Evolutionary conservation across 306 rosid genomes (phyloP).

Genomic region (Trichosanthes truncata): DNA sequence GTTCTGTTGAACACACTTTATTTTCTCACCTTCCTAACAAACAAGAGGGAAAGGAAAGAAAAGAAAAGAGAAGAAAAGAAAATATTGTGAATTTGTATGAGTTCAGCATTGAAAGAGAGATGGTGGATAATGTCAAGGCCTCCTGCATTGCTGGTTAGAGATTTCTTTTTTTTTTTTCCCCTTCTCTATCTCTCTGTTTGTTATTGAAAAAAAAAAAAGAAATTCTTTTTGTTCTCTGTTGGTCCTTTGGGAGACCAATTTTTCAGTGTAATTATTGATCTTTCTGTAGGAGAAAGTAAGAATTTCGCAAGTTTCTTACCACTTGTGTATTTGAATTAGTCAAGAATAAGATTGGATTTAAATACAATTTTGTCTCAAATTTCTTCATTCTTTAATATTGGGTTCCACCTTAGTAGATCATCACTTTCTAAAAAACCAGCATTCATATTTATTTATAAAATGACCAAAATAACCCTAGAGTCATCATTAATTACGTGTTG

Average conservation of each 20-base stretch:
- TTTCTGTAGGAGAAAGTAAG: not conserved
- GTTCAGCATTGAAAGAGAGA: slow-evolving; percentile 10
- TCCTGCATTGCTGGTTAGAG: not conserved
- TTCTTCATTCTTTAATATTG: not conserved
- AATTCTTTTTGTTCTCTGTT: not conserved
- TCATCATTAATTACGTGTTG: no score
- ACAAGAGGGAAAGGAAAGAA: not conserved
- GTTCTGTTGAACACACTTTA: slow-evolving; percentile 17
- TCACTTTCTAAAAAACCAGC: not conserved
- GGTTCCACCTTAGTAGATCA: not conserved
- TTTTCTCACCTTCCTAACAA: slow-evolving; percentile 19
- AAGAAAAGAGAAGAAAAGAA: not conserved
- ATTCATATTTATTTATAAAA: not conserved
- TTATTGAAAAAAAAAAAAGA: no score
- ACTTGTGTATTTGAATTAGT: not conserved
- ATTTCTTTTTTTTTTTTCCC: not conserved
- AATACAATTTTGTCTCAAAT: not conserved
- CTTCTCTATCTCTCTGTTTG: not conserved
- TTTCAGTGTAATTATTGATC: not conserved
- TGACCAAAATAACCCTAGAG: not conserved
- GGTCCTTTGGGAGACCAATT: not conserved
- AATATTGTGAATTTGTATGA: not conserved
- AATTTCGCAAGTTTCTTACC: not conserved
- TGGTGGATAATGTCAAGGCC: not conserved
- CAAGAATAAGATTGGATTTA: not conserved